Conservation (phyloP, 2,329 filamentous ascomycete genomes). For the Tolypocladium guangdongense region DNA sequence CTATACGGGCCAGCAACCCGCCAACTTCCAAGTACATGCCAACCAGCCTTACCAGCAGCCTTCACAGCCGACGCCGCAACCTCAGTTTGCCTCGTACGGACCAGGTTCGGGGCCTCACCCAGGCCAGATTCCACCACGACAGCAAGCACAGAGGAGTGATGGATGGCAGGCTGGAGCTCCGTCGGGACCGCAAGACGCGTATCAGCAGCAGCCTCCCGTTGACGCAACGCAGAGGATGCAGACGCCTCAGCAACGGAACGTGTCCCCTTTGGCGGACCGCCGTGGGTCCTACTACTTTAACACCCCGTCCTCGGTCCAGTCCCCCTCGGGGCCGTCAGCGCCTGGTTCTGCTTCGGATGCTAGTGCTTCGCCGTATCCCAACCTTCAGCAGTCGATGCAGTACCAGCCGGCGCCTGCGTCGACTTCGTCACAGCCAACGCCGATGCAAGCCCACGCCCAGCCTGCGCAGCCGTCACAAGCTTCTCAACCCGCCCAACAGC, state of each 20-base stretch:
- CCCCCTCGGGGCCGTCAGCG: conserved; percentile 25
- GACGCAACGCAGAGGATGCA: conserved; percentile 17
- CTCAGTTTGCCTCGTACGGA: conserved; percentile 31
- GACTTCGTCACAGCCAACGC: conserved; percentile 20
- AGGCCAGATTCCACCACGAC: conserved; percentile 33
- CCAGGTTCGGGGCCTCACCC: conserved; percentile 28
- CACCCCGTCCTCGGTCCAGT: conserved; percentile 20
- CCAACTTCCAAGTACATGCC: conserved; percentile 14
- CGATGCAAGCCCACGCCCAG: conserved; percentile 15
- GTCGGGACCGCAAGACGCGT: conserved; percentile 22
- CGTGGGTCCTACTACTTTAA: conserved; percentile 49
- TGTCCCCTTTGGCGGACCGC: conserved; percentile 32
- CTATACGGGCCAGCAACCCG: conserved; percentile 57
- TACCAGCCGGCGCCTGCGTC: conserved; percentile 33
- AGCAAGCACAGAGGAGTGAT: conserved; percentile 35
- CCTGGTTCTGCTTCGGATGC: conserved; percentile 29
- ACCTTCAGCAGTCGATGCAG: conserved; percentile 34
- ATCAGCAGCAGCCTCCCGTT: conserved; percentile 14
- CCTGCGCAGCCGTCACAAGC: conserved; percentile 17
- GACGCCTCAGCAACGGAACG: conserved; percentile 17
- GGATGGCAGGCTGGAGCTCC: conserved; percentile 37
- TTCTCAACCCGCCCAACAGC: conserved; percentile 16
- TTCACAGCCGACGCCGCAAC: conserved; percentile 22
- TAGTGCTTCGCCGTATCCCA: conserved; percentile 40
- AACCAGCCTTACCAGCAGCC: conserved; percentile 15